These are phyloP conservation scores for Fomitopsis pinicola DNA, from an alignment of 1,284 basidiomycete genomes.

Conservation along the genomic window DNA sequence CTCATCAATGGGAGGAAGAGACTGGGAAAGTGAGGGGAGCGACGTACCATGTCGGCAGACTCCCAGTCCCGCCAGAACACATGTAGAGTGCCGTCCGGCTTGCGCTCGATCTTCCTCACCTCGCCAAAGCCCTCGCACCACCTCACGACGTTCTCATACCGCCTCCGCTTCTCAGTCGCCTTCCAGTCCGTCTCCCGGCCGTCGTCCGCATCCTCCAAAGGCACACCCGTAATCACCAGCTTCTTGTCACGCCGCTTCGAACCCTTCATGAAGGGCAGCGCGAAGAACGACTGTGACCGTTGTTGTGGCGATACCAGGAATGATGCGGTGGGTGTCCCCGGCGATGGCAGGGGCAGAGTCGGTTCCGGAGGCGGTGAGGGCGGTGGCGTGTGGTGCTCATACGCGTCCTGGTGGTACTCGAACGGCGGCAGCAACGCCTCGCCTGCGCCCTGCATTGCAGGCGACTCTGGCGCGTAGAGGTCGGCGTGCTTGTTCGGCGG, in stretches of 20 bases:
- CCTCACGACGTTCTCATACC: constrained; percentile 20
- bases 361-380: constrained; percentile 20
- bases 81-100: constrained; percentile 25
- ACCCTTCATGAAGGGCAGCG: constrained; percentile 18
- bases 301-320: constrained; percentile 20
- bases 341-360: constrained; percentile 25
- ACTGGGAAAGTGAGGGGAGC: background rate
- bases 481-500: constrained; percentile 6
- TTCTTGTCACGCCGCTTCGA: constrained; percentile 22
- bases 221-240: constrained; percentile 22
- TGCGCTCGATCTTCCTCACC: constrained; percentile 22
- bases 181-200: constrained; percentile 10
- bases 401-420: background rate
- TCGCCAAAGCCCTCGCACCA: constrained; percentile 29
- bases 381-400: constrained; percentile 6
- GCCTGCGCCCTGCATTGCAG: constrained; percentile 3
- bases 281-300: constrained; percentile 21
- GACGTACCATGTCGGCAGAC: constrained; percentile 26
- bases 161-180: constrained; percentile 13
- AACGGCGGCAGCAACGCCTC: background rate
- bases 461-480: constrained; percentile 12
- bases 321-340: constrained; percentile 22
- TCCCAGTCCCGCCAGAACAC: constrained; percentile 29
- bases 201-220: constrained; percentile 5
- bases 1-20: constrained; percentile 4